Evolutionary conservation across 306 rosid species (phyloP).

Genomic region (Astragalus glycyphyllos): DNA sequence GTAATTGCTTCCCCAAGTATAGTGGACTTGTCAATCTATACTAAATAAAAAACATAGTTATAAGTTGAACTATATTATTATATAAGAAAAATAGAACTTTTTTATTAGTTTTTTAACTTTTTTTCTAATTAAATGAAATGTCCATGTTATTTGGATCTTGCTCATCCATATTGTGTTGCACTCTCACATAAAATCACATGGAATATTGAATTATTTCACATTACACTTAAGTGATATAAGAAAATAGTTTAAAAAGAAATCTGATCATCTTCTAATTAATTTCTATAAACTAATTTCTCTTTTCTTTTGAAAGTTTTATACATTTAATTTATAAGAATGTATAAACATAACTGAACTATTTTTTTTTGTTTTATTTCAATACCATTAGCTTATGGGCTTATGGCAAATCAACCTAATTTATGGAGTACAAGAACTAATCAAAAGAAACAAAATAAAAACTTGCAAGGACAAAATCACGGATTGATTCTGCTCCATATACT

Average conservation of each 20-base stretch:
- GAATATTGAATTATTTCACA: not conserved
- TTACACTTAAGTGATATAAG: not conserved
- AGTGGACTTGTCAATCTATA: conserved; percentile 41
- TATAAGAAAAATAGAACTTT: not conserved
- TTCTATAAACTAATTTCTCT: not conserved
- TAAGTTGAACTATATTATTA: not conserved
- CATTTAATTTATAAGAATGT: not conserved
- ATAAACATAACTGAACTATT: not conserved
- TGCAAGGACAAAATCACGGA: not conserved
- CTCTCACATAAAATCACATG: conserved; percentile 7
- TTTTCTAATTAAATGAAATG: too few relatives aligned
- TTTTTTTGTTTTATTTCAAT: not conserved
- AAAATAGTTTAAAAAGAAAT: not conserved
- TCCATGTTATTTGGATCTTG: conserved; percentile 8
- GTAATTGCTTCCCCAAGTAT: conserved; percentile 37
- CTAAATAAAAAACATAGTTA: too few relatives aligned
- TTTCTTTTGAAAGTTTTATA: not conserved
- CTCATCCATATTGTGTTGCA: not conserved
- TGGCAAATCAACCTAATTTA: not conserved
- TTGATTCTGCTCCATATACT: not conserved
- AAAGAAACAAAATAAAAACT: not conserved
- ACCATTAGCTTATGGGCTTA: not conserved
- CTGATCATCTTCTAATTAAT: not conserved
- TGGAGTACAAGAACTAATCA: not conserved
- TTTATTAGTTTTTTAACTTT: not conserved